Evolutionary conservation across 2,329 filamentous ascomycete genomes (phyloP).

Genomic region (Fusarium avenaceum): DNA sequence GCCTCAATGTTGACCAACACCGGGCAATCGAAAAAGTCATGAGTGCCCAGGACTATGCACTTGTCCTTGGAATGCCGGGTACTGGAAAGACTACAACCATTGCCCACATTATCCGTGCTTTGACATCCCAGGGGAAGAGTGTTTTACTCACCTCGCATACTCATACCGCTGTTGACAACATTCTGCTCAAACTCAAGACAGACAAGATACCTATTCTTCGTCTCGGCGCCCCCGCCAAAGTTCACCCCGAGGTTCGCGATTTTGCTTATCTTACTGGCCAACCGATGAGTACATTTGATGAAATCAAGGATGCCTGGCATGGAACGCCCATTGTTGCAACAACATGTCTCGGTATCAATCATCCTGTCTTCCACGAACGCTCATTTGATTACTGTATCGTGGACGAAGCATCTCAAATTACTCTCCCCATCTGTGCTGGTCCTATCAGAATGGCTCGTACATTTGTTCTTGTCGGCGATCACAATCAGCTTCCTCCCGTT

Average conservation of each 20-base stretch:
- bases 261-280: slow-evolving; percentile 85
- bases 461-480: slow-evolving; percentile 96
- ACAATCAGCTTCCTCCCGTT: slow-evolving; percentile 93
- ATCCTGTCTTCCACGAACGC: slow-evolving; percentile 87
- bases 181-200: slow-evolving; percentile 88
- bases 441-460: slow-evolving; percentile 93
- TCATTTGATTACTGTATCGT: slow-evolving; percentile 99
- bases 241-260: slow-evolving; percentile 87
- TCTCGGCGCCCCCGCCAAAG: slow-evolving; percentile 86
- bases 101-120: slow-evolving; percentile 92
- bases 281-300: slow-evolving; percentile 82
- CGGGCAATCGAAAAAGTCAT: slow-evolving; percentile 94
- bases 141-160: slow-evolving; percentile 96
- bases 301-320: slow-evolving; percentile 87
- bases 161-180: slow-evolving; percentile 98
- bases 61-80: slow-evolving; percentile 98
- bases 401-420: slow-evolving; percentile 98
- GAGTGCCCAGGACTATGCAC: slow-evolving; percentile 92
- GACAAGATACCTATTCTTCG: slow-evolving; percentile 84
- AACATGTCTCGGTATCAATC: slow-evolving; percentile 92
- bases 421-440: slow-evolving; percentile 91
- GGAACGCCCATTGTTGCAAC: slow-evolving; percentile 91
- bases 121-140: slow-evolving; percentile 90
- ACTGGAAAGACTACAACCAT: slow-evolving; percentile 99
- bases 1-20: slow-evolving; percentile 88